These are phyloP conservation scores for Suillus placidus DNA, from an alignment of 768 basidiomycete genomes.

Conservation along the genomic window DNA sequence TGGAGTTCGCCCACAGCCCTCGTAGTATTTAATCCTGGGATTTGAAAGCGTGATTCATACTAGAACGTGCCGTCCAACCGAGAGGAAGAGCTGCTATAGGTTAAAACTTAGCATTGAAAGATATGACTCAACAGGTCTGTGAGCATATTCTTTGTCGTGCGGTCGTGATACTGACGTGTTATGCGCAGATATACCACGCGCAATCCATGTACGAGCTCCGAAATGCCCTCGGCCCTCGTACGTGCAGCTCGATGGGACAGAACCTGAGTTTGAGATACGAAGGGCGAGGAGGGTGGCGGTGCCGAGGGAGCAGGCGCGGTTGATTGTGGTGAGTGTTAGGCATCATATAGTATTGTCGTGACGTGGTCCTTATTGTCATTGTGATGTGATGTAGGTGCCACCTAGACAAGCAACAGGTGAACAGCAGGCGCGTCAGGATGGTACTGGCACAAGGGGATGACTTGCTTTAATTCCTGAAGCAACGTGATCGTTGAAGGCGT, in stretches of 20 bases:
- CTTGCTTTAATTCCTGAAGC: conserved; percentile 12
- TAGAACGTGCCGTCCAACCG: neutral
- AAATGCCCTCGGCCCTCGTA: conserved; percentile 7
- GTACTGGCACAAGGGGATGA: conserved; percentile 11
- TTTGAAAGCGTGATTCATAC: neutral
- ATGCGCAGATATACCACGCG: conserved; percentile 18
- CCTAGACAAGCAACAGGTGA: conserved; percentile 18
- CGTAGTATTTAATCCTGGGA: neutral
- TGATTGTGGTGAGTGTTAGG: conserved; percentile 23
- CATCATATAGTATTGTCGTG: neutral
- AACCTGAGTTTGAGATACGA: conserved; percentile 26
- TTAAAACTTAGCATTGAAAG: too few species aligned
- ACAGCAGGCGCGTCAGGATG: conserved; percentile 23
- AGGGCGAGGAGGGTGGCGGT: conserved; percentile 26
- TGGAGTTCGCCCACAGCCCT: neutral
- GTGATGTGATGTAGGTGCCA: conserved; percentile 24
- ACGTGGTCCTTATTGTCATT: conserved; percentile 8
- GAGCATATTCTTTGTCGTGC: neutral
- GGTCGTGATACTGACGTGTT: neutral
- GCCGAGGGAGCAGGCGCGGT: conserved; percentile 21
- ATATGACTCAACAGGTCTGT: conserved; percentile 4
- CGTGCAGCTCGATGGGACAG: conserved; percentile 11
- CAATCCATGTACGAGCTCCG: conserved; percentile 19
- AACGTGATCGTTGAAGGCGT: neutral
- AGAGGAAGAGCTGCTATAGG: neutral